Evolutionary conservation across 139 green algal species (phyloP), one percentile per base, ranked within the genome.

Genomic region (Diplosphaera chodatii): DNA sequence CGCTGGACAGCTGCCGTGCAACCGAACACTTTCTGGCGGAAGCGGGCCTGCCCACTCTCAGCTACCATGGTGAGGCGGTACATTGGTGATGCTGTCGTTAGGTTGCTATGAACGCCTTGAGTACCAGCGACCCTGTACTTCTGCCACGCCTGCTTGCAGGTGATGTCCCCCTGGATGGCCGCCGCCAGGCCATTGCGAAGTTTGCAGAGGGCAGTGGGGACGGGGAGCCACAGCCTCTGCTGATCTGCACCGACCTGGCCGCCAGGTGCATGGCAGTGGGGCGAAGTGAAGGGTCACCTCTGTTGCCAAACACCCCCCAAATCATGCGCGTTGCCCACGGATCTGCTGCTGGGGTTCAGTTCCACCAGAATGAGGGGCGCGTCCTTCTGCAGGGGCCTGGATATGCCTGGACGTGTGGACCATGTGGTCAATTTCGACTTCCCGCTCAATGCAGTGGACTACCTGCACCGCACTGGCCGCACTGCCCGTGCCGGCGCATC

Each of bases 351-450:
- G n/a, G n/a, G n/a, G n/a, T n/a, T n/a, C n/a, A n/a, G n/a, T n/a
- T n/a, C n/a, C n/a, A n/a, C n/a, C n/a, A n/a, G n/a, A n/a, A n/a
- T n/a, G n/a, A n/a, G n/a, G n/a, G n/a, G n/a, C n/a, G n/a, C n/a
- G n/a, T n/a, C n/a, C n/a, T n/a, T n/a, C n/a, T n/a, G n/a, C n/a
- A n/a, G n/a, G n/a, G n/a, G n/a, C n/a, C n/a, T 99, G 22, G 95
- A 99, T 81, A 94, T 98, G 55, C 85, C 88, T 4, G 89, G 88
- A 3, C 66, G 68, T 1, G 93, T 98, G 2, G 91, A 97, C 75
- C 88, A 97, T 72, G 88, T 99, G 6, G 67, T 98, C 70, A 99
- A 97, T 76, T 99, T 99, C 82, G 95, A 99, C 82, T 98, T 99
- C 69, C 95, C 95, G 1, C 76, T 87, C 40, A 92, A 86, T 63